Evolutionary conservation across 169 alveolate species (phyloP).

Genomic region (Neospora caninum): DNA sequence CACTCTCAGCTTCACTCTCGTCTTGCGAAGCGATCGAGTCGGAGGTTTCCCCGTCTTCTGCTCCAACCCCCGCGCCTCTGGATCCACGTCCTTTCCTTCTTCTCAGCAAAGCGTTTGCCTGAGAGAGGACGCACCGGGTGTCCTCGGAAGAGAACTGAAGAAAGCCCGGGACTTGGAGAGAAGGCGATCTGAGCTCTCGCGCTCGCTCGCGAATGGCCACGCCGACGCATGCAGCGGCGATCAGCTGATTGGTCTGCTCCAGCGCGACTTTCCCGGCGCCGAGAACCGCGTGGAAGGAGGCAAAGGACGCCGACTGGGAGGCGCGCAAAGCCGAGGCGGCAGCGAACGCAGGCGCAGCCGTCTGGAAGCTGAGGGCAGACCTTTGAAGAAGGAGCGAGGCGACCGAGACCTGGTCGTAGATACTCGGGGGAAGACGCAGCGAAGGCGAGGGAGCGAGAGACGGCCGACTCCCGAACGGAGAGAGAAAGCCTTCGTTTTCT

Average conservation of each 20-base stretch:
- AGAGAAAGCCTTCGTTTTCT: too few species aligned
- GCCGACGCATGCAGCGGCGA: slow-evolving; percentile 62
- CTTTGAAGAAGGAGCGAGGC: slow-evolving; percentile 39
- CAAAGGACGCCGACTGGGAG: background rate
- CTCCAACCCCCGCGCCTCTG: background rate
- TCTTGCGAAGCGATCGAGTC: background rate
- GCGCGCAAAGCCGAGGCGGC: background rate
- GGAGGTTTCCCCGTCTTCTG: background rate
- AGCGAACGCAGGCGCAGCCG: background rate
- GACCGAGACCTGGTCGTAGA: slow-evolving; percentile 8
- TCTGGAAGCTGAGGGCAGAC: background rate
- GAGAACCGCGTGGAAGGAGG: background rate
- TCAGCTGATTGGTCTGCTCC: slow-evolving; percentile 34
- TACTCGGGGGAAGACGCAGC: background rate
- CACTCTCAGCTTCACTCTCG: background rate
- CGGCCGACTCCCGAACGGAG: too few species aligned
- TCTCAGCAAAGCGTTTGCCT: background rate
- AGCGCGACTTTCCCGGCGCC: slow-evolving; percentile 59
- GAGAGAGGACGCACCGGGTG: background rate
- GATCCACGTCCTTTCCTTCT: background rate
- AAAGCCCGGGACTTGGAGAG: background rate
- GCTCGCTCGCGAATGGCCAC: slow-evolving; percentile 32
- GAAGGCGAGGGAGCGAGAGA: background rate
- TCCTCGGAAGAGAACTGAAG: background rate
- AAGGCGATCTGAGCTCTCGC: slow-evolving; percentile 6